Percentiles rank a stretch among this genome's conserved stretches.
Conservation (phyloP, 257 asterid species). For the Nicotiana paniculata region DNA sequence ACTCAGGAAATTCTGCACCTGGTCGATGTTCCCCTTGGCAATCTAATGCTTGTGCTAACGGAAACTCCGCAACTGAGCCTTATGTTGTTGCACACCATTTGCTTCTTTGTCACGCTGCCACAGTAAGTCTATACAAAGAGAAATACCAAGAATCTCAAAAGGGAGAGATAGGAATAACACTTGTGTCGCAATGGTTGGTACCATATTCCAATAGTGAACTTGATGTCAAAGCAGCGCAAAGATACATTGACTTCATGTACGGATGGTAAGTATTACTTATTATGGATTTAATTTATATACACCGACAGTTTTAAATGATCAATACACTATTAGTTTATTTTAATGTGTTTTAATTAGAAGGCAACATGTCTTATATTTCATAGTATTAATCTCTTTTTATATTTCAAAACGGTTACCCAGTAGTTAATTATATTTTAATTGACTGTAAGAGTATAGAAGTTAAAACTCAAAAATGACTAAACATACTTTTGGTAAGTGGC, state of each 20-base stretch:
- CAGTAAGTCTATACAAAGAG: constrained; percentile 25
- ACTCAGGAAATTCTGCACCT: constrained; percentile 34
- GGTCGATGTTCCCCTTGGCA: constrained; percentile 49
- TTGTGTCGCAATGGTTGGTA: constrained; percentile 16
- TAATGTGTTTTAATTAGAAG: too few relatives aligned
- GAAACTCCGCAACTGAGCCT: constrained; percentile 47
- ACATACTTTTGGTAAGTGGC: too few relatives aligned
- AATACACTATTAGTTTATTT: too few relatives aligned
- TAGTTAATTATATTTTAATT: too few relatives aligned
- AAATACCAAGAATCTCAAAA: constrained; percentile 34
- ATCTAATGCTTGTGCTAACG: constrained; percentile 24
- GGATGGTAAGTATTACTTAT: constrained; percentile 39
- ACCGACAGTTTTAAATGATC: too few relatives aligned
- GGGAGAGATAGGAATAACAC: constrained; percentile 24
- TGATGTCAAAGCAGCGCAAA: constrained; percentile 7
- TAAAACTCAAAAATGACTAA: too few relatives aligned
- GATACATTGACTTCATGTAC: constrained; percentile 45
- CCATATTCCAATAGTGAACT: constrained; percentile 8
- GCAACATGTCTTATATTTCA: too few relatives aligned
- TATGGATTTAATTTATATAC: too few relatives aligned
- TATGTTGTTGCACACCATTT: constrained; percentile 39
- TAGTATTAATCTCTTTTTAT: too few relatives aligned
- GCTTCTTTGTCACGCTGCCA: constrained; percentile 36
- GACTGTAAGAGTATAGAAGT: too few relatives aligned
- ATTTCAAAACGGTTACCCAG: too few relatives aligned